Conservation (phyloP, 2,329 filamentous ascomycete genomes). For the Immersiporthe knoxdaviesiana region DNA sequence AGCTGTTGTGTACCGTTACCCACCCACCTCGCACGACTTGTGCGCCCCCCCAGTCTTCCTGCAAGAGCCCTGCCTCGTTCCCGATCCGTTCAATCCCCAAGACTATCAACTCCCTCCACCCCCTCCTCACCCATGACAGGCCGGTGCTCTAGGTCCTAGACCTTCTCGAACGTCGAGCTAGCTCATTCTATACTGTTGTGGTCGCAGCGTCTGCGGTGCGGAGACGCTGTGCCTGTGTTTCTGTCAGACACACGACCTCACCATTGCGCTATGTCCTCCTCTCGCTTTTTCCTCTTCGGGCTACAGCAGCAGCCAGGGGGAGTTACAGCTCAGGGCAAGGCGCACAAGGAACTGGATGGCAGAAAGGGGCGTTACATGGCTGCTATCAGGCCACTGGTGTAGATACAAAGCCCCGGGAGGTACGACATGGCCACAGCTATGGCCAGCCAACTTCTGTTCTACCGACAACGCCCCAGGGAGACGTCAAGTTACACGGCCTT, state of each 20-base stretch:
- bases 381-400: conserved; percentile 11
- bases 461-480: conserved; percentile 23
- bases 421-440: conserved; percentile 31
- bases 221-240: conserved; percentile 26
- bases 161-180: background rate
- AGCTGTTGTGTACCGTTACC: conserved; percentile 15
- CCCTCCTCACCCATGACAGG: background rate
- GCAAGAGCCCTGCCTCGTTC: background rate
- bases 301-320: conserved; percentile 10
- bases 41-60: background rate
- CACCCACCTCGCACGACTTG: conserved; percentile 8
- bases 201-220: conserved; percentile 20
- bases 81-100: conserved; percentile 3
- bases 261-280: conserved; percentile 16
- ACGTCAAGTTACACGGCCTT: conserved; percentile 30
- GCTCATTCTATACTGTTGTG: conserved; percentile 19
- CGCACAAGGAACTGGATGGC: conserved; percentile 3
- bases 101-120: background rate
- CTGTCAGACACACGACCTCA: conserved; percentile 24
- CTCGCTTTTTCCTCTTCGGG: background rate
- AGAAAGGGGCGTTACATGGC: conserved; percentile 10
- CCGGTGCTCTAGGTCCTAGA: background rate
- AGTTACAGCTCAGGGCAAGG: conserved; percentile 11
- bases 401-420: conserved; percentile 15
- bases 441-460: conserved; percentile 25